Percentiles rank a stretch among this genome's conserved stretches.
phyloP scores from a whole-genome alignment of 2,329 filamentous ascomycete species.

The Calonectria montana region DNA sequence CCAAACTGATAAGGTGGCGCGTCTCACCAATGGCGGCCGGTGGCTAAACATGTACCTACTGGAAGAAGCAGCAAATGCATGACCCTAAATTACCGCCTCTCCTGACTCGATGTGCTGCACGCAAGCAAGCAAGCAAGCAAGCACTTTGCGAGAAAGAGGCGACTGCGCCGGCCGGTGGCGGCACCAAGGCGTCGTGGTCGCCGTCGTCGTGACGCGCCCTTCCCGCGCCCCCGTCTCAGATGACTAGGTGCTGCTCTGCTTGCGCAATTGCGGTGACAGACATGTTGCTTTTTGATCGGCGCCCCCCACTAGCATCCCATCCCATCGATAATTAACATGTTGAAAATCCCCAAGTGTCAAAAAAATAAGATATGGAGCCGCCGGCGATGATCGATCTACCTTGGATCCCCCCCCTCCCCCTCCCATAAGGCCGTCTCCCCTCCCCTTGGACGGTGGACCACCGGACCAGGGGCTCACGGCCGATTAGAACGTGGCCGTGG shows the following conservation, averaged over 20 bases:
- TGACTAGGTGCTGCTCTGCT: neutral
- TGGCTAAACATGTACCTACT: neutral
- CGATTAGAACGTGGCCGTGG: constrained; percentile 10
- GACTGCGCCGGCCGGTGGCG: neutral
- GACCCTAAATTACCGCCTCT: constrained; percentile 5
- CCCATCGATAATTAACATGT: neutral
- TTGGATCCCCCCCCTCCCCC: neutral
- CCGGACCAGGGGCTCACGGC: neutral
- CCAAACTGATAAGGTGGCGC: constrained; percentile 24
- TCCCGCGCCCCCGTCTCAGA: neutral
- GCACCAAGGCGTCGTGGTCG: neutral
- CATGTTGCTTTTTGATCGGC: too few species aligned
- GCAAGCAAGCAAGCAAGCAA: constrained; percentile 8
- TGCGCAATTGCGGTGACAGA: too few species aligned
- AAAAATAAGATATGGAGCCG: constrained; percentile 3
- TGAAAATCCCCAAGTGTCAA: neutral
- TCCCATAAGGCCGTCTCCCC: neutral
- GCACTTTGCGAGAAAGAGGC: neutral
- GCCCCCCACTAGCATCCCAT: neutral
- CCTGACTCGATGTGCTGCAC: neutral
- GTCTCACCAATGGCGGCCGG: constrained; percentile 10
- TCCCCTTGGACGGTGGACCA: neutral
- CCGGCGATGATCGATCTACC: constrained; percentile 15
- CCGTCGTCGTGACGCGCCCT: neutral
- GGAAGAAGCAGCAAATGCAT: neutral